Conservation (phyloP, 495 filamentous ascomycete genomes). For the Entonaema liquescens region DNA sequence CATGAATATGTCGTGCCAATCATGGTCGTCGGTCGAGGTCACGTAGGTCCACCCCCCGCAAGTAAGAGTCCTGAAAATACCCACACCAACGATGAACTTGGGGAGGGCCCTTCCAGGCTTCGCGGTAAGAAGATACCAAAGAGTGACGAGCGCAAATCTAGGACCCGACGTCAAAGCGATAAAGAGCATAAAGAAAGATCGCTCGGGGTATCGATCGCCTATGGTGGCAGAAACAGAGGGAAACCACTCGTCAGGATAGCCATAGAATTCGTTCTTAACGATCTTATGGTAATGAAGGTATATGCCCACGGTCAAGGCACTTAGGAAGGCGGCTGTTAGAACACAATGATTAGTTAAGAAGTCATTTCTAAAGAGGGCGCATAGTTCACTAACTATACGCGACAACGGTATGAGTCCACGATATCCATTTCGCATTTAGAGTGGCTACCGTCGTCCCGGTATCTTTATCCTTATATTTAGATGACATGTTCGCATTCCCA, state of each 20-base stretch:
- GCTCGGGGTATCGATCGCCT: slow-evolving; percentile 95
- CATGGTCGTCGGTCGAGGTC: slow-evolving; percentile 96
- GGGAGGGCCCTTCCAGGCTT: slow-evolving; percentile 77
- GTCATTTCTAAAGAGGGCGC: background rate
- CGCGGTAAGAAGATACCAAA: slow-evolving; percentile 92
- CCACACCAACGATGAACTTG: slow-evolving; percentile 81
- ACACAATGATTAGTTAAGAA: slow-evolving; percentile 8
- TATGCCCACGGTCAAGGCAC: slow-evolving; percentile 85
- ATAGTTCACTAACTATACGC: slow-evolving; percentile 71
- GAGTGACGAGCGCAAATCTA: slow-evolving; percentile 86
- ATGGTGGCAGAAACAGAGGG: slow-evolving; percentile 99
- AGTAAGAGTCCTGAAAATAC: slow-evolving; percentile 87
- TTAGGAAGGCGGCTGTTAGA: slow-evolving; percentile 79
- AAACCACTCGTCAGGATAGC: slow-evolving; percentile 99
- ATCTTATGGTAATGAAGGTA: slow-evolving; percentile 95
- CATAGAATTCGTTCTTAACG: slow-evolving; percentile 95
- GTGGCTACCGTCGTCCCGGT: slow-evolving; percentile 80
- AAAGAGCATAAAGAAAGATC: slow-evolving; percentile 95
- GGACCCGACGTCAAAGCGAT: slow-evolving; percentile 96
- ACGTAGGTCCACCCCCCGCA: slow-evolving; percentile 99
- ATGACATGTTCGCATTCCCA: slow-evolving; percentile 66
- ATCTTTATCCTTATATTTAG: slow-evolving; percentile 79
- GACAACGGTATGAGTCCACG: slow-evolving; percentile 82
- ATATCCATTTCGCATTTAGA: slow-evolving; percentile 90
- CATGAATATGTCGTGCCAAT: slow-evolving; percentile 99